Evolutionary conservation across 352 stramenopile species (phyloP), one percentile per base, ranked within the genome.

Genomic region (Globisporangium canariense): DNA sequence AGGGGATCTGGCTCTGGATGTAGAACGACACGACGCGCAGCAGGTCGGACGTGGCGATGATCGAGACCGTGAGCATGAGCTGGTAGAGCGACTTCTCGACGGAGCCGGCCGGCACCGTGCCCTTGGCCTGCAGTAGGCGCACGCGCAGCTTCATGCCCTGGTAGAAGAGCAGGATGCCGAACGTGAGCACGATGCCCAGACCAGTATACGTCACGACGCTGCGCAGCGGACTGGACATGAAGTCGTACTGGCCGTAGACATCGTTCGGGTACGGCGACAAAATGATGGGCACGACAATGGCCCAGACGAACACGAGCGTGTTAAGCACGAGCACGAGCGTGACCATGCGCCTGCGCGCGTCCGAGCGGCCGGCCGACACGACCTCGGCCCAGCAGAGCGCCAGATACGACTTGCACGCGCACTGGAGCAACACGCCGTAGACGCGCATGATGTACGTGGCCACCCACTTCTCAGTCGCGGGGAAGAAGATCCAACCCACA

Each of bases 71-170:
- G 58, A 96, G 75, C 72, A 94, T 77, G 45, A 96, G 79, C 66
- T 94, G 85, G 59, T 74, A 89, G 13, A 91, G 74, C 46, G 85
- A 93, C 67, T 91, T 92, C 47, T 91, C 74, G 38, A 96, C 78
- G 56, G 80, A 90, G 18, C 62, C 73, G 32, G 82, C 73, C 3
- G 81, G 78, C 9, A 96, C 81, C 4, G 83, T 88, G 32, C 83
- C 81, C 16, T 83, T 79, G 34, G 85, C 85, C 55, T 89, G 79
- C 10, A 93, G 66, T 54, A 96, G 76, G 6, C 87, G 83, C 13
- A 77, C 73, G 30, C 85, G 85, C 46, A 96, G 72, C 25, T 79
- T 79, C 68, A 89, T 84, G 41, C 81, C 87, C 62, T 96, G 87
- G 56, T 83, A 83, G 30, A 84, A 70, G 43, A 96, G 69, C 51